Conservation (phyloP, 805 yeast species). For the Debaryomyces hansenii region DNA sequence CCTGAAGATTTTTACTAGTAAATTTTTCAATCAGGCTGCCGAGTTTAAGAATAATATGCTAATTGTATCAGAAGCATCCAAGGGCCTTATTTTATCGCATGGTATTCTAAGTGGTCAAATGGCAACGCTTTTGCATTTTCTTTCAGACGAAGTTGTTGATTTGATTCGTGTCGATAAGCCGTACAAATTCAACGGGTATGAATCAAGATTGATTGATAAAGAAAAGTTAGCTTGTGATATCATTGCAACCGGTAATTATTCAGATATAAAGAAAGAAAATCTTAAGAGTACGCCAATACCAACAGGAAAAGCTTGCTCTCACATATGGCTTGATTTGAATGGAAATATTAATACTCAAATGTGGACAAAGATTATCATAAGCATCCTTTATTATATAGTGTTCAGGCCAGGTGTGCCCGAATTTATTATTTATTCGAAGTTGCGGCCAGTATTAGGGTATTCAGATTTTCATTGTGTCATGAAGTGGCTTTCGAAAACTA, state of each 20-base stretch:
- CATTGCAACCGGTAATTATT: slow-evolving; percentile 29
- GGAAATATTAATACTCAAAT: slow-evolving; percentile 59
- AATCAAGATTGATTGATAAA: slow-evolving; percentile 72
- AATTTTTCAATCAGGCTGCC: slow-evolving; percentile 46
- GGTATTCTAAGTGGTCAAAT: slow-evolving; percentile 64
- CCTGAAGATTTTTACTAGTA: slow-evolving; percentile 33
- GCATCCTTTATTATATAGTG: slow-evolving; percentile 38
- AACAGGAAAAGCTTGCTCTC: slow-evolving; percentile 58
- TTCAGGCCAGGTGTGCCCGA: slow-evolving; percentile 38
- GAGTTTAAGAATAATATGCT: slow-evolving; percentile 44
- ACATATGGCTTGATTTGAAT: slow-evolving; percentile 67
- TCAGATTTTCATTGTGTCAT: slow-evolving; percentile 30
- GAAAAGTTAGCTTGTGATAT: slow-evolving; percentile 67
- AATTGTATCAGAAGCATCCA: slow-evolving; percentile 41
- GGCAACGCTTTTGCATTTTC: slow-evolving; percentile 57
- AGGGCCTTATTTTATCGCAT: slow-evolving; percentile 56
- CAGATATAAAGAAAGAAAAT: slow-evolving; percentile 1
- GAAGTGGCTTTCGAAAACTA: slow-evolving; percentile 42
- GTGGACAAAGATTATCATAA: slow-evolving; percentile 59
- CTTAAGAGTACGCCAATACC: slow-evolving; percentile 48
- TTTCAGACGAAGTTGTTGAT: slow-evolving; percentile 42
- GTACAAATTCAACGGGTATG: slow-evolving; percentile 60
- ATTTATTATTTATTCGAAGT: slow-evolving; percentile 18
- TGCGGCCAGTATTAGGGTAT: slow-evolving; percentile 29
- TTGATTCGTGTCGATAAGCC: slow-evolving; percentile 57